Base-by-base conservation (phyloP, 2,329 filamentous ascomycete species). In the Laburnicola sp. region DNA sequence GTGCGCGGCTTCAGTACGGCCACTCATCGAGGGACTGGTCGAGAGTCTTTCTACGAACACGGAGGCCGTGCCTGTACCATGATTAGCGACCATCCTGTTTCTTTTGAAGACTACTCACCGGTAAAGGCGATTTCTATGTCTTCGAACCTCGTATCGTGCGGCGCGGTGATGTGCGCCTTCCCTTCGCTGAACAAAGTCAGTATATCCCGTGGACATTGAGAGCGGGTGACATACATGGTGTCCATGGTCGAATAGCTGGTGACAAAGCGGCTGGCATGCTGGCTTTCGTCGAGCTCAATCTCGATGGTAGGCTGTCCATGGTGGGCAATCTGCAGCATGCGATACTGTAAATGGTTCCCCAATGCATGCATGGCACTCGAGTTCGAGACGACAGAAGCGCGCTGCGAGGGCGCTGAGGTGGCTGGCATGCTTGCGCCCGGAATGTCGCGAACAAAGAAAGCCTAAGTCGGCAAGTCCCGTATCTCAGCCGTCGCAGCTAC, bases 41-140 rank as follows among this genome's bases (percentile, higher is more conserved):
- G 76, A 77, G 36, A 82, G 70, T 45, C 79, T 79, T 61, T 86
- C 83, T 26, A 86, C 78, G 25, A 73, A 78, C 2, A 80, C 81
- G 51, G 76, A 75, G 27, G 76, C 75, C 3, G 75, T 75, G 36
- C 82, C 80, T 82, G 60, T 21, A 27, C 11, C 10, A 32, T 16
- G 44, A 27, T 69, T 43, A 69, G 62, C 47, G 32, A 38, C 23
- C 9, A 6, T 11, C 11, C 7, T 27, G 11, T 30, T 16, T 3
- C 38, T 30, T 6, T 4, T 16, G 34, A 28, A 26, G 8, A 27
- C 39, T 11, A 66, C 72, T 56, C 66, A 80, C 81, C 83, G 55
- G 82, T 74, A 49, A 86, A 82, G 3, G 80, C 75, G 59, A 86
- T 83, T 27, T 82, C 78, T 32, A 86, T 69, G 6, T 82, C 76